These are phyloP conservation scores for Schwanniomyces etchellsii DNA, from an alignment of 1,139 yeast species.

Conservation along the genomic window DNA sequence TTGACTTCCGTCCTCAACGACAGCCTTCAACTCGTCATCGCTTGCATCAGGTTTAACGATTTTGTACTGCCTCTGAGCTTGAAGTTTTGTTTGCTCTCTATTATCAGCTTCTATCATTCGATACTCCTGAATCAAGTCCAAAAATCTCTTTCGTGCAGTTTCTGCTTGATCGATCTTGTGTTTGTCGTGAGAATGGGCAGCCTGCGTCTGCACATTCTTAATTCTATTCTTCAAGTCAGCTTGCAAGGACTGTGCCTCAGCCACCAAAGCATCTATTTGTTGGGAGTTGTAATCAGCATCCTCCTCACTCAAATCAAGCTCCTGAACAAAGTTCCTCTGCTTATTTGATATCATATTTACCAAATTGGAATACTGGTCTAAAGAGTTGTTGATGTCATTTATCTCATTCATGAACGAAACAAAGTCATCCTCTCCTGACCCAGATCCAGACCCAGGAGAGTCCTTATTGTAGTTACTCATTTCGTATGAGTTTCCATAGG, in stretches of 20 bases:
- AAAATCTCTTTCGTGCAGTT: slow-evolving; percentile 78
- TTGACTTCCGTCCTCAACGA: slow-evolving; percentile 78
- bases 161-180: slow-evolving; percentile 90
- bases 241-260: slow-evolving; percentile 78
- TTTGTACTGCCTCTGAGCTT: slow-evolving; percentile 89
- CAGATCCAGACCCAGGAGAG: slow-evolving; percentile 12
- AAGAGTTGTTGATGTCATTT: slow-evolving; percentile 72
- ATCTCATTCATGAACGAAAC: slow-evolving; percentile 78
- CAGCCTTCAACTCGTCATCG: slow-evolving; percentile 75
- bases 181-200: slow-evolving; percentile 63
- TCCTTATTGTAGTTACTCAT: slow-evolving; percentile 28
- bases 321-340: slow-evolving; percentile 80
- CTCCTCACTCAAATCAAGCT: slow-evolving; percentile 69
- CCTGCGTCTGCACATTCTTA: slow-evolving; percentile 62
- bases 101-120: slow-evolving; percentile 83
- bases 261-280: slow-evolving; percentile 71
- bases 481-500: slow-evolving; percentile 28
- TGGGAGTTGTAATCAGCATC: slow-evolving; percentile 65
- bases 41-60: slow-evolving; percentile 93
- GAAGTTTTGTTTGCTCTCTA: slow-evolving; percentile 77
- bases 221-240: slow-evolving; percentile 69
- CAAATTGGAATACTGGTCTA: slow-evolving; percentile 73
- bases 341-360: slow-evolving; percentile 74
- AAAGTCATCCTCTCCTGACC: slow-evolving; percentile 48
- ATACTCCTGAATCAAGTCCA: slow-evolving; percentile 81